These are phyloP conservation scores for Eutypa lata DNA, from an alignment of 2,329 filamentous ascomycete species.

Conservation along the genomic window DNA sequence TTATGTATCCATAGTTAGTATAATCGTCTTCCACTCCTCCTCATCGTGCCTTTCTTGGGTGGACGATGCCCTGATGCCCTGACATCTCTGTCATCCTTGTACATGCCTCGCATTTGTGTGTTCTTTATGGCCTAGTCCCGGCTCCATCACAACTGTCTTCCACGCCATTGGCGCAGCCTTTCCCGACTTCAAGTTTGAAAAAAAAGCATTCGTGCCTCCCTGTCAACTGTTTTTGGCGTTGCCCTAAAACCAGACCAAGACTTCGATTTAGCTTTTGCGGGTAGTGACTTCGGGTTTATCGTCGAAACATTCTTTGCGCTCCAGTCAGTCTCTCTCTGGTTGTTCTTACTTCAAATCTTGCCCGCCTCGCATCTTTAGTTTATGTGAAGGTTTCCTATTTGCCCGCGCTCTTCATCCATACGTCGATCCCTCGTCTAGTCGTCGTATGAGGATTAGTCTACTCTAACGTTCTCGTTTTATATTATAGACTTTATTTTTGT, in stretches of 20 bases:
- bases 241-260: slow-evolving; percentile 17
- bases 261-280: slow-evolving; percentile 8
- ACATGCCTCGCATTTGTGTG: slow-evolving; percentile 34
- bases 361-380: background rate
- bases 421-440: background rate
- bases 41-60: slow-evolving; percentile 25
- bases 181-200: slow-evolving; percentile 31
- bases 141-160: slow-evolving; percentile 32
- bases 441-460: background rate
- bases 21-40: slow-evolving; percentile 7
- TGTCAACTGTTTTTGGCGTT: slow-evolving; percentile 18
- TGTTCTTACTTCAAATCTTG: slow-evolving; percentile 5
- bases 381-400: background rate
- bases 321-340: slow-evolving; percentile 3
- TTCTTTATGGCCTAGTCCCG: slow-evolving; percentile 37
- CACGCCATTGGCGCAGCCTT: slow-evolving; percentile 27
- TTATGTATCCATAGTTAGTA: too few species aligned
- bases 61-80: slow-evolving; percentile 11
- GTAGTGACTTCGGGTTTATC: slow-evolving; percentile 14
- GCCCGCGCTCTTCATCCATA: background rate
- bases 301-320: slow-evolving; percentile 25
- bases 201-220: slow-evolving; percentile 26
- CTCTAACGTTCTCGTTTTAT: too few species aligned
- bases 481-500: too few species aligned
- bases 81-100: slow-evolving; percentile 32